Evolutionary conservation across 495 filamentous ascomycete genomes (phyloP).

Genomic region (Penicillium herquei): DNA sequence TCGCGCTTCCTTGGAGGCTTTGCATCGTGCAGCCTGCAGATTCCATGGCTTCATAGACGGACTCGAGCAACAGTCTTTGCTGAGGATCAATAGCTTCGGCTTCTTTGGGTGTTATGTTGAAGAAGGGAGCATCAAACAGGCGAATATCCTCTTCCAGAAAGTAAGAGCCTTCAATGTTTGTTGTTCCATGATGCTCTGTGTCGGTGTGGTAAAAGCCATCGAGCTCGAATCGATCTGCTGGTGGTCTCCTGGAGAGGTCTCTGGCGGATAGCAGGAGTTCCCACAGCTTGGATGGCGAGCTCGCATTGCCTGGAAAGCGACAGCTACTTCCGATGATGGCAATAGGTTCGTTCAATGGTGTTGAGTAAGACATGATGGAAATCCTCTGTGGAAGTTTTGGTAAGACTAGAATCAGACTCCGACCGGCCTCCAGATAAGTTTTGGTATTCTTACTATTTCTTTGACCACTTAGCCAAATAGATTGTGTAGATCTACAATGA

Average conservation of each 20-base stretch:
- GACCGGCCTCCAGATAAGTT: too few species aligned
- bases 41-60: slow-evolving; percentile 55
- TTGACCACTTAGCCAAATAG: too few species aligned
- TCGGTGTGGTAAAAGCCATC: slow-evolving; percentile 16
- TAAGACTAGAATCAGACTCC: too few species aligned
- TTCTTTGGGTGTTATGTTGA: slow-evolving; percentile 52
- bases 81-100: slow-evolving; percentile 41
- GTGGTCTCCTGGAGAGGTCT: not conserved
- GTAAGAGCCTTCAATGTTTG: slow-evolving; percentile 31
- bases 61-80: slow-evolving; percentile 49
- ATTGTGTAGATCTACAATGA: too few species aligned
- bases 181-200: slow-evolving; percentile 11
- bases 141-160: slow-evolving; percentile 35
- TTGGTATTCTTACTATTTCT: too few species aligned
- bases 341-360: too few species aligned
- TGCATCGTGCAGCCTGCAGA: slow-evolving; percentile 3
- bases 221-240: not conserved
- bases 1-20: not conserved
- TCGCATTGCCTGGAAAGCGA: not conserved
- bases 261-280: not conserved
- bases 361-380: too few species aligned
- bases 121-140: slow-evolving; percentile 47
- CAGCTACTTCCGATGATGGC: not conserved
- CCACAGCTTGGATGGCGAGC: not conserved
- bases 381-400: too few species aligned